Evolutionary conservation across 169 alveolate genomes (phyloP).

Genomic region (Plasmodium gaboni): DNA sequence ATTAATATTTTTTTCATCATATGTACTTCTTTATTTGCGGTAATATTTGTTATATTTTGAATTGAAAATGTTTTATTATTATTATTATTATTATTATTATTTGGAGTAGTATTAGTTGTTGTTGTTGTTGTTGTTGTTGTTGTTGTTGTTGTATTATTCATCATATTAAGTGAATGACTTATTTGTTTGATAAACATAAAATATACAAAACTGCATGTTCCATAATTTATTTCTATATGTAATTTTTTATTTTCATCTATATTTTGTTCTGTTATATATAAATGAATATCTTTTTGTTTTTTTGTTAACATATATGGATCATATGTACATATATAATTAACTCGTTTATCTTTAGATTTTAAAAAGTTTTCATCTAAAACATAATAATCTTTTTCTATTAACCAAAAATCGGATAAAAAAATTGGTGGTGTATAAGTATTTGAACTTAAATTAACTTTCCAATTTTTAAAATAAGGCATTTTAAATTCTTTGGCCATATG

Average conservation of each 20-base stretch:
- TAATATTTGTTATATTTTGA: constrained; percentile 60
- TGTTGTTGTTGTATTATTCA: constrained; percentile 42
- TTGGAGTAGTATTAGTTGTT: constrained; percentile 6
- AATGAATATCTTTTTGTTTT: constrained; percentile 41
- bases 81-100: not conserved
- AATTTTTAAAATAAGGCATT: constrained; percentile 78
- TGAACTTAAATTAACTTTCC: constrained; percentile 73
- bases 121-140: constrained; percentile 17
- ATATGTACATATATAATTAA: constrained; percentile 66
- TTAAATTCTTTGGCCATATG: constrained; percentile 75
- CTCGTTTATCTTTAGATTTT: constrained; percentile 55
- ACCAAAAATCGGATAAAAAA: constrained; percentile 82
- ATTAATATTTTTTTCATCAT: constrained; percentile 91
- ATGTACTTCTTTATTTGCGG: constrained; percentile 85
- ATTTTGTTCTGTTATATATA: constrained; percentile 28
- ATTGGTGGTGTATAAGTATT: constrained; percentile 78
- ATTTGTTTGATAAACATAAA: constrained; percentile 64
- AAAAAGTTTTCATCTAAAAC: constrained; percentile 56
- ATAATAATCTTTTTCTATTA: constrained; percentile 78
- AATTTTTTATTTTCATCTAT: constrained; percentile 45
- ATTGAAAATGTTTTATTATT: constrained; percentile 33
- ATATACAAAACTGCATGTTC: constrained; percentile 71
- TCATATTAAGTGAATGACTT: constrained; percentile 56
- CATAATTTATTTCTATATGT: constrained; percentile 52
- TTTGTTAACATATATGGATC: constrained; percentile 75